Conservation (phyloP, 768 basidiomycete genomes). For the Hypsizygus marmoreus region DNA sequence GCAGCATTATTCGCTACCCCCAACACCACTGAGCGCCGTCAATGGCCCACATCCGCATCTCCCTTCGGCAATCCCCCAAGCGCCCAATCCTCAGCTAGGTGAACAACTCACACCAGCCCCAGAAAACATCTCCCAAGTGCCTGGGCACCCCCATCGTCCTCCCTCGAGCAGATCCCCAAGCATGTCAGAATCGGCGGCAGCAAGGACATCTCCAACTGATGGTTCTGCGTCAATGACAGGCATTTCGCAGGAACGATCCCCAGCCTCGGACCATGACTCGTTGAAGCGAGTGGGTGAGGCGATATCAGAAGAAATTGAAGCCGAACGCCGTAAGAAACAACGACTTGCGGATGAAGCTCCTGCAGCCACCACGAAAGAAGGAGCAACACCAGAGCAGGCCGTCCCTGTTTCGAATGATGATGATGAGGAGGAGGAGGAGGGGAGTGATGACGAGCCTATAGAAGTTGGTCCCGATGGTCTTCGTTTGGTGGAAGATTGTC, state of each 20-base stretch:
- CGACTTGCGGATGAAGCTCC: constrained; percentile 5
- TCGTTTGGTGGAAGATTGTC: constrained; percentile 39
- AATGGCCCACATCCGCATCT: not conserved
- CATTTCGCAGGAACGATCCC: constrained; percentile 2
- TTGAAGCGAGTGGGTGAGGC: constrained; percentile 14
- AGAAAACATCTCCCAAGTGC: no score
- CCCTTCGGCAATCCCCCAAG: not conserved
- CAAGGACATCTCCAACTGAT: not conserved
- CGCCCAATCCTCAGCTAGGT: no score
- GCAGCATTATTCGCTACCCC: not conserved
- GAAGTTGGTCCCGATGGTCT: constrained; percentile 45
- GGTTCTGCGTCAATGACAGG: not conserved
- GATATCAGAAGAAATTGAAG: not conserved
- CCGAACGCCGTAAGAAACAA: constrained; percentile 13
- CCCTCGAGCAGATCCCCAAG: no score
- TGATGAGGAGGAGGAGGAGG: constrained; percentile 28
- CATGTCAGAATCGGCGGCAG: no score
- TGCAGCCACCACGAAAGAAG: not conserved
- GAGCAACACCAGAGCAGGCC: not conserved
- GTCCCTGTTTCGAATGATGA: constrained; percentile 9
- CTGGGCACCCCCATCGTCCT: no score
- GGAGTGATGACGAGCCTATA: constrained; percentile 35
- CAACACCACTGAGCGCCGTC: constrained; percentile 5
- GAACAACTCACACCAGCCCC: not conserved
- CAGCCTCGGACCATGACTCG: constrained; percentile 3